Base-by-base conservation (phyloP, 768 basidiomycete species). In the Tricholoma hemisulphureum region DNA sequence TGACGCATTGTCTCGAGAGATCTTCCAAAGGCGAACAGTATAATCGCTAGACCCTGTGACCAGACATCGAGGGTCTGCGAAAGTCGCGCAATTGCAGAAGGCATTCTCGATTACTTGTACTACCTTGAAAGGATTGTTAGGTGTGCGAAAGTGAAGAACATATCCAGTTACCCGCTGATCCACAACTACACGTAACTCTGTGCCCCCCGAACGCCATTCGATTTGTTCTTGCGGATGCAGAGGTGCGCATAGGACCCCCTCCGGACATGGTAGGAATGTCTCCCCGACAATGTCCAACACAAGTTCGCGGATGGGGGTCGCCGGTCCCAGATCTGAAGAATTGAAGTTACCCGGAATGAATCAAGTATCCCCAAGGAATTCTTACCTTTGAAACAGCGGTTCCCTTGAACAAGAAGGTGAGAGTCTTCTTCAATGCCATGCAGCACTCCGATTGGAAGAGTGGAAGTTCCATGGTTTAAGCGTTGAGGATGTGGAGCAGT, bases 391-490 rank as follows among this genome's bases (percentile, higher is more conserved):
- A 84, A 75, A 34, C 80, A 82, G 29, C 80, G 76, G 31, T 73
- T 71, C 20, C 78, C 83, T 65, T 88, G 88, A 0, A 75, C 67
- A 23, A 93, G 77, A 20, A 89, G 72, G 53, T 89, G 83, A 11
- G 86, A 83, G 67, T 96, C 91, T 69, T 97, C 95, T 56, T 89
- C 89, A 28, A 96, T 78, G 2, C 95, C 95, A 61, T 89, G 86
- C 7, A 86, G 71, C 2, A 77, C 77, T 2, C 87, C 88, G 4
- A 88, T 71, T 0, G 95, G 91, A 14, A 97, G 78, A 21, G 83
- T 86, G 2, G 82, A 77, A n/a, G 83, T 70, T 0, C 93, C 92
- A 50, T 89, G 82, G 67, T 87, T 79, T 60, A 86, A 84, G 28
- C 93, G 81, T 24, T 78, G 73, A 0, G 93, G 93, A 77, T 97